Percentiles rank a stretch among this genome's conserved stretches.
These are phyloP conservation scores for Mucor plumbeus DNA, from an alignment of 371 early-diverging fungal genomes.

Conservation along the genomic window DNA sequence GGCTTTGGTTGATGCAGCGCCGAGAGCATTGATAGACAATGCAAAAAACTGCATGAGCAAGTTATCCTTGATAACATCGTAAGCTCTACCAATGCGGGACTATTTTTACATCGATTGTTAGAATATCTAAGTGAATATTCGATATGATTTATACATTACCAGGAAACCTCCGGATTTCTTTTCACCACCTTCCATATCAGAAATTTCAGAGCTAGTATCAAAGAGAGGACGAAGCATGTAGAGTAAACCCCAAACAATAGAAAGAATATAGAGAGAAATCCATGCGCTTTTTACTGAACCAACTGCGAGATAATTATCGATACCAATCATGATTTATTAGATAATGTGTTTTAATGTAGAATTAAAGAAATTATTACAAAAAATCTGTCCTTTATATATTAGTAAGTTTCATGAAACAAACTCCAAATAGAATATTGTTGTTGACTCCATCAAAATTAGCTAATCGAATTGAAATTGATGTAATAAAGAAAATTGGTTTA, in stretches of 20 bases:
- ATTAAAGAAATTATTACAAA: not conserved
- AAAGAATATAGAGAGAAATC: constrained; percentile 12
- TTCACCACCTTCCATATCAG: constrained; percentile 9
- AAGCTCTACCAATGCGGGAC: constrained; percentile 5
- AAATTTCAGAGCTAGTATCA: not conserved
- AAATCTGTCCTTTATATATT: not conserved
- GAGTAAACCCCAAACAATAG: constrained; percentile 10
- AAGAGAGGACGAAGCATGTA: constrained; percentile 9
- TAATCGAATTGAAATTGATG: not conserved
- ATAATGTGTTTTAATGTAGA: not conserved
- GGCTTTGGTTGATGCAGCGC: constrained; percentile 14
- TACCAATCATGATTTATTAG: constrained; percentile 11
- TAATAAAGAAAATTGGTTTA: not conserved
- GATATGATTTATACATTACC: constrained; percentile 1
- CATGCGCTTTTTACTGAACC: constrained; percentile 17
- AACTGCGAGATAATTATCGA: constrained; percentile 12
- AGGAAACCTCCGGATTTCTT: constrained; percentile 13
- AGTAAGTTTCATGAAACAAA: not conserved
- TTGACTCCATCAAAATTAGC: not conserved
- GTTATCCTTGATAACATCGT: constrained; percentile 9
- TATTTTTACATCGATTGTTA: not conserved
- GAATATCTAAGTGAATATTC: not conserved
- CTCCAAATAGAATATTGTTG: not conserved
- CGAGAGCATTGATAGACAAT: constrained; percentile 9
- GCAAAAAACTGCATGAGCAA: not conserved